These are phyloP conservation scores for Aspergillus ibericus DNA, from an alignment of 2,329 filamentous ascomycete species.

Conservation along the genomic window DNA sequence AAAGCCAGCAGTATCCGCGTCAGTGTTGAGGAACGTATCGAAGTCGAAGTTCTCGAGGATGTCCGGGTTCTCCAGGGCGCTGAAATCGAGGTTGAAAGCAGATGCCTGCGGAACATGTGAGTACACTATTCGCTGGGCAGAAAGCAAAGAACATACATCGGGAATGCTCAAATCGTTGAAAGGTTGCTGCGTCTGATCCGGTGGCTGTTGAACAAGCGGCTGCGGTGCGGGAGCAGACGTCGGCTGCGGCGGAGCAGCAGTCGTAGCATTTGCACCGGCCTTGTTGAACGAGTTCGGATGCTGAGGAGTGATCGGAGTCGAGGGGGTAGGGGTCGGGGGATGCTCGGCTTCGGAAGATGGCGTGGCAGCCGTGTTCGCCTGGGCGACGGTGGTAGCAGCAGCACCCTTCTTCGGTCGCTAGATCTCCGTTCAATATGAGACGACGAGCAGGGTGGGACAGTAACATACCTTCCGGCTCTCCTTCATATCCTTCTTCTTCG, in stretches of 20 bases:
- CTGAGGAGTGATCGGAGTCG: constrained; percentile 50
- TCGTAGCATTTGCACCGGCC: constrained; percentile 37
- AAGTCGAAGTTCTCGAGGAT: constrained; percentile 62
- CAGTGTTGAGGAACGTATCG: constrained; percentile 64
- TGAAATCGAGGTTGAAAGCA: constrained; percentile 46
- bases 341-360: constrained; percentile 49
- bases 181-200: constrained; percentile 33
- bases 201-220: constrained; percentile 36
- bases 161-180: constrained; percentile 37
- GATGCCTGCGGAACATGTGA: constrained; percentile 27
- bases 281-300: constrained; percentile 48
- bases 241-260: constrained; percentile 34
- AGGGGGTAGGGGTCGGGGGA: constrained; percentile 49
- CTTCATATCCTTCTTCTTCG: constrained; percentile 60
- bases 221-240: constrained; percentile 38
- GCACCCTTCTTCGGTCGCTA: constrained; percentile 44
- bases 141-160: constrained; percentile 34
- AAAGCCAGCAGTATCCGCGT: constrained; percentile 44
- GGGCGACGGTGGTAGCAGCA: constrained; percentile 31
- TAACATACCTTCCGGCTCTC: constrained; percentile 53
- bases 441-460: neutral
- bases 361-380: constrained; percentile 44
- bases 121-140: constrained; percentile 3
- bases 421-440: constrained; percentile 21
- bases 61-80: constrained; percentile 47